Conservation (phyloP, 176 grass and related monocot species). For the Guadua angustifolia region DNA sequence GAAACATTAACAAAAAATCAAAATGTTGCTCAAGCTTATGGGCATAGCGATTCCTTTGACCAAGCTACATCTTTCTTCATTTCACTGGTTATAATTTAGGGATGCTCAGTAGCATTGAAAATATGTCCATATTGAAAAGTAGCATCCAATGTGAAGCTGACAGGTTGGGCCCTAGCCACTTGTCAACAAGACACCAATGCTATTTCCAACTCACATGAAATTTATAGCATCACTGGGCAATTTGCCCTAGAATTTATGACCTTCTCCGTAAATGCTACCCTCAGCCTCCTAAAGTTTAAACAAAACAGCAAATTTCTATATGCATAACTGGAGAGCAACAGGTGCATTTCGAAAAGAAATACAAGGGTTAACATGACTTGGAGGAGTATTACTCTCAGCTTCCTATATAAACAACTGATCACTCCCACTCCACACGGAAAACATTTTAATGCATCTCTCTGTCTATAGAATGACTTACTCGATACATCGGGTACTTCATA, state of each 20-base stretch:
- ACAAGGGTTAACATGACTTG: neutral
- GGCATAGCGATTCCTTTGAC: neutral
- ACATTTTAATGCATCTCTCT: neutral
- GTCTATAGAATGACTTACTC: neutral
- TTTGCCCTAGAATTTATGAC: neutral
- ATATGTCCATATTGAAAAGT: neutral
- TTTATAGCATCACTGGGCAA: neutral
- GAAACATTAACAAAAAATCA: slow-evolving; percentile 17
- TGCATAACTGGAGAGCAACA: neutral
- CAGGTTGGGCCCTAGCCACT: neutral
- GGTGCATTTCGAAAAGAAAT: neutral
- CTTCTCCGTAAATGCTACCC: neutral
- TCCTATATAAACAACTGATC: neutral
- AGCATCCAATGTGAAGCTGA: neutral
- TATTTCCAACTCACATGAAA: neutral
- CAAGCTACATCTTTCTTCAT: slow-evolving; percentile 2
- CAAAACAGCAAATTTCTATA: neutral
- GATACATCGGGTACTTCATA: neutral
- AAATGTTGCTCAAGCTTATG: slow-evolving; percentile 14
- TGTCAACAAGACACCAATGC: neutral
- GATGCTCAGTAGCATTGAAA: neutral
- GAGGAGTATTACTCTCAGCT: neutral
- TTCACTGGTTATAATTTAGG: neutral
- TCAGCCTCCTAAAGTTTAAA: neutral
- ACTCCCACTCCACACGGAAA: neutral